Evolutionary conservation across 176 grass and related monocot genomes (phyloP).

Genomic region (Eragrostis nindensis): DNA sequence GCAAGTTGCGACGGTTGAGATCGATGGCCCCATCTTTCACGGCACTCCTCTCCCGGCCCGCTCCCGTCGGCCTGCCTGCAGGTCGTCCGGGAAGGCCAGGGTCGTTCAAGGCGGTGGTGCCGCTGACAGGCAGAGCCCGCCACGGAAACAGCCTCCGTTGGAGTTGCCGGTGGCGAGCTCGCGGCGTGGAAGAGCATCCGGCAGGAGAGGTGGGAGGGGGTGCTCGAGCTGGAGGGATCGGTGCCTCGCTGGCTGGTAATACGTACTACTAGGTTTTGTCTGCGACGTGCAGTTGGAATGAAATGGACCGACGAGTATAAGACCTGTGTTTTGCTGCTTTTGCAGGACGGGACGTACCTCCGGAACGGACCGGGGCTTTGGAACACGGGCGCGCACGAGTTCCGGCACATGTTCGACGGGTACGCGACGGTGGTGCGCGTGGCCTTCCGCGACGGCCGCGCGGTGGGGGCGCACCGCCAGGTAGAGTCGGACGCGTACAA

Average conservation of each 20-base stretch:
- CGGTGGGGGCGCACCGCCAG: conserved; percentile 72
- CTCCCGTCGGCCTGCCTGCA: no score
- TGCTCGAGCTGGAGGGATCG: conserved; percentile 60
- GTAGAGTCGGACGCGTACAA: conserved; percentile 94
- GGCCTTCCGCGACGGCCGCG: conserved; percentile 58
- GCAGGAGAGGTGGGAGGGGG: conserved; percentile 90
- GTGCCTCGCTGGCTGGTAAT: conserved; percentile 93
- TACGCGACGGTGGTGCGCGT: conserved; percentile 91
- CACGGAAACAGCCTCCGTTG: no score
- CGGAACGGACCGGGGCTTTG: conserved; percentile 88
- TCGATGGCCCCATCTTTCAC: no score
- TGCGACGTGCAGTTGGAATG: no score
- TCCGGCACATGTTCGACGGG: conserved; percentile 96
- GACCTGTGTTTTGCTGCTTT: neutral
- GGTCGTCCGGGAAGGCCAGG: no score
- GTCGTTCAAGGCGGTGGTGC: no score
- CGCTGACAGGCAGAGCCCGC: no score
- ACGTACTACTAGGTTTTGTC: conserved; percentile 15
- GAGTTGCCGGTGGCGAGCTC: conserved; percentile 55
- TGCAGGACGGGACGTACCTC: conserved; percentile 88
- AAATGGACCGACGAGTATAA: neutral
- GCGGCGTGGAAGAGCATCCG: conserved; percentile 86
- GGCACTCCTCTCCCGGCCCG: no score
- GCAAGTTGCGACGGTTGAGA: no score
- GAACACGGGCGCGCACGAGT: conserved; percentile 80